These are phyloP conservation scores for Ganoderma resinaceum DNA, from an alignment of 1,284 basidiomycete genomes.

Conservation along the genomic window DNA sequence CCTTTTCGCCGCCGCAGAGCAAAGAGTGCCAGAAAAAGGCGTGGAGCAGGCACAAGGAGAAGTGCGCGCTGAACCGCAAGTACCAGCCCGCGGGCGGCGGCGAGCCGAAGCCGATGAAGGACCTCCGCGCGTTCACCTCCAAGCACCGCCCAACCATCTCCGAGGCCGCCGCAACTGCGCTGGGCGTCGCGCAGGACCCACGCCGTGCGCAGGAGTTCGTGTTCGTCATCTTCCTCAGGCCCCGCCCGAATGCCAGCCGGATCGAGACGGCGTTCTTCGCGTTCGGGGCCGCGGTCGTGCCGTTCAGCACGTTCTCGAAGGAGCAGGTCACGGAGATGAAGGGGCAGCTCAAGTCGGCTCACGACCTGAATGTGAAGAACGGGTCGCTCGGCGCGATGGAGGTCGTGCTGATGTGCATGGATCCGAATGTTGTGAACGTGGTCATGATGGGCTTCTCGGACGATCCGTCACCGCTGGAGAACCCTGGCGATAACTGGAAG, in stretches of 20 bases:
- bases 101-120: conserved; percentile 22
- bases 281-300: conserved; percentile 31
- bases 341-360: conserved; percentile 28
- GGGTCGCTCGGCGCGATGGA: conserved; percentile 30
- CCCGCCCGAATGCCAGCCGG: conserved; percentile 24
- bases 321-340: conserved; percentile 32
- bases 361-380: conserved; percentile 25
- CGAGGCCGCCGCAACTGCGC: conserved; percentile 30
- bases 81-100: conserved; percentile 13
- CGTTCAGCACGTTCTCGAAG: conserved; percentile 24
- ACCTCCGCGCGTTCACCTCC: conserved; percentile 33
- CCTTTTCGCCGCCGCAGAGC: conserved; percentile 23
- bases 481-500: conserved; percentile 30
- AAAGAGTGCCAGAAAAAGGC: conserved; percentile 35
- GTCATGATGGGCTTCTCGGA: conserved; percentile 34
- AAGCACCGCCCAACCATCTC: conserved; percentile 35
- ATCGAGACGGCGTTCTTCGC: conserved; percentile 33
- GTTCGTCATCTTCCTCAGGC: conserved; percentile 30
- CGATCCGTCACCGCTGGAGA: conserved; percentile 20
- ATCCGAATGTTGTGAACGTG: conserved; percentile 27
- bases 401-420: conserved; percentile 29
- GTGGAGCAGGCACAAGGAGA: conserved; percentile 33
- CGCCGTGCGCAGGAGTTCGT: conserved; percentile 27
- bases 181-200: conserved; percentile 27
- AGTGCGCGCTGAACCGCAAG: conserved; percentile 33